Evolutionary conservation across 2,329 filamentous ascomycete genomes (phyloP).

Genomic region (Fragosphaeria purpurea): DNA sequence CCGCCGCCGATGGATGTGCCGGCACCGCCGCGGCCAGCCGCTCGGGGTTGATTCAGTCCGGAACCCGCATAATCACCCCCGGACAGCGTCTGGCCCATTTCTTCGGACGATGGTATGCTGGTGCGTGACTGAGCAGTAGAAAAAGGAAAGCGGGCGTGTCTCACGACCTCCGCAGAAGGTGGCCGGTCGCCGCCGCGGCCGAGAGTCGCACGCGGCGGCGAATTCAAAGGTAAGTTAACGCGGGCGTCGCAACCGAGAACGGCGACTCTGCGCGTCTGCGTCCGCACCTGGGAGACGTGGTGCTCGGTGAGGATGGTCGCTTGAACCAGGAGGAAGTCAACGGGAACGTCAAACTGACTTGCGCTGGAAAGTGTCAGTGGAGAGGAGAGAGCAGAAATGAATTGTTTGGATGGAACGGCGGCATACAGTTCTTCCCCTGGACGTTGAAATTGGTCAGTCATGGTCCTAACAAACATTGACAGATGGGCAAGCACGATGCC

Average conservation of each 20-base stretch:
- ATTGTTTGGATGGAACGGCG: not conserved
- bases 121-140: too few relatives aligned
- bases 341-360: conserved; percentile 68
- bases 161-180: not conserved
- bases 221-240: too few relatives aligned
- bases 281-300: conserved; percentile 80
- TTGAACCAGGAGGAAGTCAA: conserved; percentile 84
- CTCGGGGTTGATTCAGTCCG: too few relatives aligned
- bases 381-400: not conserved
- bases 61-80: too few relatives aligned
- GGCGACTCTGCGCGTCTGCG: conserved; percentile 69
- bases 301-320: conserved; percentile 89
- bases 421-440: conserved; percentile 60
- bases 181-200: conserved; percentile 30
- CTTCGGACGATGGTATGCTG: conserved; percentile 30
- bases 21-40: too few relatives aligned
- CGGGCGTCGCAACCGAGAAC: conserved; percentile 47
- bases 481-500: too few relatives aligned
- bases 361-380: conserved; percentile 33
- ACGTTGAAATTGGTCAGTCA: too few relatives aligned
- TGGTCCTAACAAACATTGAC: too few relatives aligned
- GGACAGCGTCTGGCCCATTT: conserved; percentile 42
- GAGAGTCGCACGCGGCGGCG: conserved; percentile 48
- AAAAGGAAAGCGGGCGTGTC: too few relatives aligned
- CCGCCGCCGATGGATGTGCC: too few relatives aligned